Base-by-base conservation (phyloP, 2,329 filamentous ascomycete genomes). In the Aspergillus glaucus region DNA sequence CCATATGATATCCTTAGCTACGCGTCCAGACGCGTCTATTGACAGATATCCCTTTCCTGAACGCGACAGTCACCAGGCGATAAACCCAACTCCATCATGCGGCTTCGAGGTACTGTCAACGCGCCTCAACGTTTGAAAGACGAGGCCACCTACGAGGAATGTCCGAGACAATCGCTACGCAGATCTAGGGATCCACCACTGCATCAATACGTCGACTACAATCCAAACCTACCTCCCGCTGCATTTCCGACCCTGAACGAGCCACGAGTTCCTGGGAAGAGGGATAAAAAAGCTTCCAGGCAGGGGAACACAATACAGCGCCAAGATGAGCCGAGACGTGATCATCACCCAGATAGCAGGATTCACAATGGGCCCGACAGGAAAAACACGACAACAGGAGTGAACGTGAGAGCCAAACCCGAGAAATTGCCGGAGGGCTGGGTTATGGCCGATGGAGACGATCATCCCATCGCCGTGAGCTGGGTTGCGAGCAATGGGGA, bases 201-300 rank as follows among this genome's bases (percentile, higher is more conserved):
- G 45, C 55, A 50, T 42, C 51, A 17, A 4, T 58, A 51, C 52
- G 55, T 62, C 43, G 63, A 64, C 15, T 75, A 62, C 49, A 59
- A 73, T 52, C 69, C 72, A 8, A 58, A 67, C 40, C 55, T 67
- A 14, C 67, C 65, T 39, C 66, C 71, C 40, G 71, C 71, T 30
- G 66, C 64, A 6, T 75, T 75, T 48, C 72, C 72, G 19, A 72
- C 66, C 6, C 47, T 71, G 15, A 58, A 65, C 24, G 45, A 41
- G 6, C 55, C 58, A 12, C 48, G 46, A 26, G 42, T 43, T 26
- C 1, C 37, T 30, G 28, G 8, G 14, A 43, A 28, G 30, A 44
- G 19, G 22, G 15, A 40, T 26, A 7, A 24, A 7, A 15, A 40
- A 14, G 17, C 17, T 19, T 22, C 17, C 17, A 21, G 15, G 6